Evolutionary conservation across 805 yeast species (phyloP).

Genomic region (Candida alai): DNA sequence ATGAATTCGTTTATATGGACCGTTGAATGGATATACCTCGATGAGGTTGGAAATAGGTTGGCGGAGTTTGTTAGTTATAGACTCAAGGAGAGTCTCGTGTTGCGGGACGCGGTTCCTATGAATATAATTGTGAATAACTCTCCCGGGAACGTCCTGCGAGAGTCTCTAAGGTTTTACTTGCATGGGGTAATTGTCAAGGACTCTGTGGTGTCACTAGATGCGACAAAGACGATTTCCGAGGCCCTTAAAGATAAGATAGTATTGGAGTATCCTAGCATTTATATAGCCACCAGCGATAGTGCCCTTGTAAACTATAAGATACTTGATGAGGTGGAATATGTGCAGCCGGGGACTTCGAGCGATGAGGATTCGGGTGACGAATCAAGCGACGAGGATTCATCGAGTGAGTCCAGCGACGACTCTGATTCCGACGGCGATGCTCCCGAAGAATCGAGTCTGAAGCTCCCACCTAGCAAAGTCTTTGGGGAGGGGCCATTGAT

Average conservation of each 20-base stretch:
- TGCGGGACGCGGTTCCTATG: conserved; percentile 42
- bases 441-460: conserved; percentile 35
- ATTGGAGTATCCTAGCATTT: conserved; percentile 75
- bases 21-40: conserved; percentile 61
- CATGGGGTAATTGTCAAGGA: conserved; percentile 26
- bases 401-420: conserved; percentile 1
- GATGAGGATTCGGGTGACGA: conserved; percentile 13
- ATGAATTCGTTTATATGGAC: conserved; percentile 71
- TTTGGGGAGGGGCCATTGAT: no score
- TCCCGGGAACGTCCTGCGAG: no score
- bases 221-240: conserved; percentile 38
- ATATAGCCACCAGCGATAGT: conserved; percentile 41
- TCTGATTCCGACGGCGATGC: conserved; percentile 16
- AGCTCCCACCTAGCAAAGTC: conserved; percentile 10
- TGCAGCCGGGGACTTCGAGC: no score
- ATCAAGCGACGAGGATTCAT: conserved; percentile 9
- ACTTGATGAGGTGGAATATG: conserved; percentile 21
- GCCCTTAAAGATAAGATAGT: conserved; percentile 55
- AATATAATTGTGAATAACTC: conserved; percentile 22
- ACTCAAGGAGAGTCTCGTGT: conserved; percentile 31
- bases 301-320: conserved; percentile 7
- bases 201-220: conserved; percentile 36
- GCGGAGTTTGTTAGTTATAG: conserved; percentile 42
- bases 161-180: conserved; percentile 27
- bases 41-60: conserved; percentile 20